Percentiles rank a stretch among this genome's conserved stretches.
Conservation (phyloP, 352 stramenopile species). For the Salisapilia sapeloensis region DNA sequence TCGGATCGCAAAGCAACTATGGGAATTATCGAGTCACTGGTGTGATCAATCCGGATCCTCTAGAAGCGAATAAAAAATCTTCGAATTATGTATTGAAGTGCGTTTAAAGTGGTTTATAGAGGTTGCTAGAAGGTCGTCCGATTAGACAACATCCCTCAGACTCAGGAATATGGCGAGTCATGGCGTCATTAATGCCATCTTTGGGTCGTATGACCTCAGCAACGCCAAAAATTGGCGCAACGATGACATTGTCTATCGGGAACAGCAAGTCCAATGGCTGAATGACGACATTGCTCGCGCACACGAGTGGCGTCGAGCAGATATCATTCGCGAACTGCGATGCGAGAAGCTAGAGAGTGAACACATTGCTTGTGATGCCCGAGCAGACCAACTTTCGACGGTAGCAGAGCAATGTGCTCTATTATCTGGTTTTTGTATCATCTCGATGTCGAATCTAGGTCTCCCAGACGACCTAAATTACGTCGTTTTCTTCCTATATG, state of each 20-base stretch:
- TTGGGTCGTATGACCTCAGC: slow-evolving; percentile 62
- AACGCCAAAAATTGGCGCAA: slow-evolving; percentile 63
- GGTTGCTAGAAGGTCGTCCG: too few species aligned
- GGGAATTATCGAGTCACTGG: slow-evolving; percentile 11
- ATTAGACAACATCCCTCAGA: too few species aligned
- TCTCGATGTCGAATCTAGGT: slow-evolving; percentile 40
- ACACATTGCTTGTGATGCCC: slow-evolving; percentile 34
- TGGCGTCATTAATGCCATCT: slow-evolving; percentile 45
- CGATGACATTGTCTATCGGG: slow-evolving; percentile 42
- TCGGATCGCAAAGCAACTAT: slow-evolving; percentile 7
- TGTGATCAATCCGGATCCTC: too few species aligned
- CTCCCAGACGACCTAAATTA: slow-evolving; percentile 12
- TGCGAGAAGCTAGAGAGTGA: slow-evolving; percentile 50
- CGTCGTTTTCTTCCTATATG: slow-evolving; percentile 26
- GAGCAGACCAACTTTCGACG: slow-evolving; percentile 47
- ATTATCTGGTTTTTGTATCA: slow-evolving; percentile 51
- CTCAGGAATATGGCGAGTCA: slow-evolving; percentile 23
- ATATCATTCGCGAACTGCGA: slow-evolving; percentile 50
- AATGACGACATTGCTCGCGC: slow-evolving; percentile 57
- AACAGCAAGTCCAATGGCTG: slow-evolving; percentile 64
- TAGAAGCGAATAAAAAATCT: too few species aligned
- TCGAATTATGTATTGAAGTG: too few species aligned
- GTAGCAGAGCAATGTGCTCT: slow-evolving; percentile 52
- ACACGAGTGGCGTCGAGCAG: slow-evolving; percentile 41
- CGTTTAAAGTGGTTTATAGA: too few species aligned